Conservation (phyloP, 257 asterid species). For the Lantana camara region DNA sequence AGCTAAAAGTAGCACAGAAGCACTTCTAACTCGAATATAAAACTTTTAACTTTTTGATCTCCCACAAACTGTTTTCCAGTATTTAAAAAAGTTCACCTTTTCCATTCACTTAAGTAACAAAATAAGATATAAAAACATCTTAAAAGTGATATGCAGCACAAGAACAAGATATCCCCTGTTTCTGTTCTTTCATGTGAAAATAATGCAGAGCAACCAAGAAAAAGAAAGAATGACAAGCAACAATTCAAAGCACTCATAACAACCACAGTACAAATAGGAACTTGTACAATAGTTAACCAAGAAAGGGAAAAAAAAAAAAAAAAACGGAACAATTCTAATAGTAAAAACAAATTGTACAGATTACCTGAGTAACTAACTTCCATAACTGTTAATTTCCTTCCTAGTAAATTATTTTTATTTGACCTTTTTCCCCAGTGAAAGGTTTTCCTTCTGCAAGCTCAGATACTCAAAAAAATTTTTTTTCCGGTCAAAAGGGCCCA, state of each 20-base stretch:
- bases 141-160: neutral
- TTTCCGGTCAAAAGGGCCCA: no score
- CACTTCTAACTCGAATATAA: neutral
- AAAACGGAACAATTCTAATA: no score
- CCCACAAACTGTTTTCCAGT: no score
- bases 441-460: neutral
- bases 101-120: neutral
- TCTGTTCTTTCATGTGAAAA: constrained; percentile 5
- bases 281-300: neutral
- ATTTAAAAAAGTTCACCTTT: neutral
- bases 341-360: neutral
- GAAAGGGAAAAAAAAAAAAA: no score
- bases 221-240: neutral
- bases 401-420: neutral
- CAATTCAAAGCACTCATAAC: neutral
- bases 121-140: neutral
- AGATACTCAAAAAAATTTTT: no score
- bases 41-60: no score
- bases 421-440: neutral
- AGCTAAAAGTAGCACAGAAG: neutral
- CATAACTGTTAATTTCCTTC: no score
- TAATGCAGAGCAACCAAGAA: neutral
- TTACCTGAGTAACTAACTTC: neutral
- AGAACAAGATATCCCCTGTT: neutral
- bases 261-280: neutral